Percentiles rank a stretch among this genome's conserved stretches.
phyloP scores from a whole-genome alignment of 345 rosid genomes.

The Eucalyptus regnans region DNA sequence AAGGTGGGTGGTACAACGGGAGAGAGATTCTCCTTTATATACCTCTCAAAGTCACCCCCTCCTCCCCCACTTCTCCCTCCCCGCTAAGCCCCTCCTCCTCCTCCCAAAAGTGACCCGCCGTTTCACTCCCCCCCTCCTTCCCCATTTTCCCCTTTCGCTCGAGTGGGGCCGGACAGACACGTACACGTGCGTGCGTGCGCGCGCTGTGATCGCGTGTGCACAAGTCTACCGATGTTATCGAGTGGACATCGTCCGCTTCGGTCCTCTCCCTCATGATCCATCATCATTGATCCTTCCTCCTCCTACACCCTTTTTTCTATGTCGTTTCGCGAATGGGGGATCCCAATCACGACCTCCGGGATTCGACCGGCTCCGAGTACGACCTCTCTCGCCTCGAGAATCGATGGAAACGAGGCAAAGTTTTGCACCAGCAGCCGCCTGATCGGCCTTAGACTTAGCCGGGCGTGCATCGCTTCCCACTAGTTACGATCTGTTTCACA shows the following conservation, averaged over 20 bases:
- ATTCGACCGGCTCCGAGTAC: background rate
- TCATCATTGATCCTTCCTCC: background rate
- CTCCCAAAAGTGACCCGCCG: background rate
- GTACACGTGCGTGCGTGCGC: background rate
- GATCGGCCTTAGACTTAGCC: background rate
- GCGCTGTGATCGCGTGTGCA: background rate
- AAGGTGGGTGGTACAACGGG: background rate
- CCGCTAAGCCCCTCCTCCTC: background rate
- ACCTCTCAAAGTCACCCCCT: background rate
- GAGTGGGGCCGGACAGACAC: background rate
- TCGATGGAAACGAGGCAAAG: background rate
- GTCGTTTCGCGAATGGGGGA: background rate
- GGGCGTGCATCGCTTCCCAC: background rate
- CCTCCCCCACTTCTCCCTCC: background rate
- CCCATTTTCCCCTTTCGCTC: fast-evolving
- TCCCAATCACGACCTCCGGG: background rate
- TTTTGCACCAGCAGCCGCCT: background rate
- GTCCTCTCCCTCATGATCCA: background rate
- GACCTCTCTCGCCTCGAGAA: background rate
- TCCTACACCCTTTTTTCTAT: background rate
- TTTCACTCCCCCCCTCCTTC: background rate
- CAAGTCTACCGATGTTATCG: background rate
- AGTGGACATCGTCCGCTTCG: background rate
- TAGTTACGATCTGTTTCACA: background rate
- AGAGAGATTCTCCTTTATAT: background rate